A percentile compares a stretch with the other conserved stretches of the same genome.
phyloP scores from a whole-genome alignment of 192 early-diverging fungal genomes.

The Irineochytrium annulatum region DNA sequence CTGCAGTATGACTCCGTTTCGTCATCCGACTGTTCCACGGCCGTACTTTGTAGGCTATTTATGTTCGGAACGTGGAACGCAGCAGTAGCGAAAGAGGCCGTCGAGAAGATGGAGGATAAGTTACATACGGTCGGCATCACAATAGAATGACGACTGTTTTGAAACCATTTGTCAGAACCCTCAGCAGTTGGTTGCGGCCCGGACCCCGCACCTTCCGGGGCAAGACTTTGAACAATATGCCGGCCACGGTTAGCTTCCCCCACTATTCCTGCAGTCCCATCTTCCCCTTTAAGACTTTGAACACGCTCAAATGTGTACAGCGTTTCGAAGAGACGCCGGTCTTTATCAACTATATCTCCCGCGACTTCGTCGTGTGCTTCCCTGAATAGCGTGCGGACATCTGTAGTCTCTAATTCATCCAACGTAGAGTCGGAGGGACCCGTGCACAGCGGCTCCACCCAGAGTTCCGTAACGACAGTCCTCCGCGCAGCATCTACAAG shows the following conservation, averaged over 20 bases:
- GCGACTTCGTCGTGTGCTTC: slow-evolving; percentile 24
- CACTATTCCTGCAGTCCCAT: background rate
- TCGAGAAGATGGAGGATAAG: no score
- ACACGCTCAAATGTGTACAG: slow-evolving; percentile 38
- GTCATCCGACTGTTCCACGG: no score
- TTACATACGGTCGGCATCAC: no score
- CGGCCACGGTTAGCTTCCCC: background rate
- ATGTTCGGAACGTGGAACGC: no score
- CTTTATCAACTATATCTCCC: slow-evolving; percentile 21
- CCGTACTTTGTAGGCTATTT: no score
- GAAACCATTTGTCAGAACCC: no score
- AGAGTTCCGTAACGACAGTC: slow-evolving; percentile 41
- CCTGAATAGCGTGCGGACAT: slow-evolving; percentile 27
- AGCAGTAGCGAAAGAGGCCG: no score
- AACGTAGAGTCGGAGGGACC: slow-evolving; percentile 23
- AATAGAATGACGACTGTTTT: no score
- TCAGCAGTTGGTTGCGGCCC: no score
- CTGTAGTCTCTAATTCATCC: background rate
- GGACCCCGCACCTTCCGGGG: no score
- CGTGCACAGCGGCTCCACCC: slow-evolving; percentile 40
- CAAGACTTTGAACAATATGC: no score
- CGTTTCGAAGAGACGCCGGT: slow-evolving; percentile 23
- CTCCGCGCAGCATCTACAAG: slow-evolving; percentile 23
- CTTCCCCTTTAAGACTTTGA: slow-evolving; percentile 18
- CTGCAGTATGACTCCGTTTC: no score